Conservation (phyloP, 1,284 basidiomycete species). For the Ceratobasidium papillatum region DNA sequence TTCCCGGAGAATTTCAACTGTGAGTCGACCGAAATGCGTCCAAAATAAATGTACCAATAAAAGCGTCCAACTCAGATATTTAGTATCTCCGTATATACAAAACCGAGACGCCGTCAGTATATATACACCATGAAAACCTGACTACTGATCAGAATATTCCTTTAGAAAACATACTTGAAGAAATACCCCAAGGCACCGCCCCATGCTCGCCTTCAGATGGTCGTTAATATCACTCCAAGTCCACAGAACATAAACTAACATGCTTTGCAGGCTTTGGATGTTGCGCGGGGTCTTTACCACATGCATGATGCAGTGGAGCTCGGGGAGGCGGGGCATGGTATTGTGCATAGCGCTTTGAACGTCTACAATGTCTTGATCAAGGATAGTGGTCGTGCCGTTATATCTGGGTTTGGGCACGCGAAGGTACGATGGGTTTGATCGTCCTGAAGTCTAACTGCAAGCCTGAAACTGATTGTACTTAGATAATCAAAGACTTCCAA, state of each 20-base stretch:
- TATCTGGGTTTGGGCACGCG: slow-evolving; percentile 33
- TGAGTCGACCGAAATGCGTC: not conserved
- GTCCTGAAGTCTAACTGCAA: not conserved
- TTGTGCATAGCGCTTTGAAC: slow-evolving; percentile 27
- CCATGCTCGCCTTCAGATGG: slow-evolving; percentile 12
- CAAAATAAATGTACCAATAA: not conserved
- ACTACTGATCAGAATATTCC: not conserved
- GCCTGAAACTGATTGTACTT: not conserved
- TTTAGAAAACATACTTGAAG: slow-evolving; percentile 10
- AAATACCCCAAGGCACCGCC: not conserved
- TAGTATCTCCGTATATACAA: slow-evolving; percentile 25
- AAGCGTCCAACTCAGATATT: not conserved
- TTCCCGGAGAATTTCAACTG: slow-evolving; percentile 20
- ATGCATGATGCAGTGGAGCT: slow-evolving; percentile 17
- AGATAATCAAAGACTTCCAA: slow-evolving; percentile 24
- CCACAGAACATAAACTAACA: too few species aligned
- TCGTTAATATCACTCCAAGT: not conserved
- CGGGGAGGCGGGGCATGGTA: not conserved
- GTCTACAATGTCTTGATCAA: slow-evolving; percentile 31
- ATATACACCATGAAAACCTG: not conserved
- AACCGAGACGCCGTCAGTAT: slow-evolving; percentile 21
- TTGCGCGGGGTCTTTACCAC: slow-evolving; percentile 25
- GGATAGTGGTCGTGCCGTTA: slow-evolving; percentile 26
- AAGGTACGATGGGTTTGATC: not conserved
- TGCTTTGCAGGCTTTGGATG: not conserved